phyloP scores from a whole-genome alignment of 2,329 filamentous ascomycete genomes.

The Nothomitra cinnamomea region DNA sequence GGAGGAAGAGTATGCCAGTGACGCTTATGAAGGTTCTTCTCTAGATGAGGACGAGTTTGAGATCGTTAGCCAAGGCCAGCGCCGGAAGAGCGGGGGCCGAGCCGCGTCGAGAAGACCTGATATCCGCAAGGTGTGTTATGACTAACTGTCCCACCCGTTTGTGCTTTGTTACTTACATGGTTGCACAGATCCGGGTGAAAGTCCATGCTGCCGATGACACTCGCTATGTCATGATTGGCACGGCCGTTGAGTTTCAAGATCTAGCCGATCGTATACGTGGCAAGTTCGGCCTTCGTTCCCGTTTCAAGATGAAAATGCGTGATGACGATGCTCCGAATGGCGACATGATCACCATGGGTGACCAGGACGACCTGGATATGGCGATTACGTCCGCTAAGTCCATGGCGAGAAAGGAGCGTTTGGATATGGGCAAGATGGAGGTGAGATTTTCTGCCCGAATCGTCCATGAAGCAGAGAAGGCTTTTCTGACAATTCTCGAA shows the following conservation, averaged over 20 bases:
- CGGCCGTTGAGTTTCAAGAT: constrained; percentile 55
- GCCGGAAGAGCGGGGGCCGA: background rate
- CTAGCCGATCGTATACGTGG: constrained; percentile 65
- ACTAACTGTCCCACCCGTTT: background rate
- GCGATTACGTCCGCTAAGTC: constrained; percentile 54
- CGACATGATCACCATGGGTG: constrained; percentile 93
- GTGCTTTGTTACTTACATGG: background rate
- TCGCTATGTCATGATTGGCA: constrained; percentile 74
- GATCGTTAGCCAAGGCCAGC: constrained; percentile 37
- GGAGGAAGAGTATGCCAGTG: constrained; percentile 47
- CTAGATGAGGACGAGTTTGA: constrained; percentile 69
- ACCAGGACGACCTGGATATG: constrained; percentile 92
- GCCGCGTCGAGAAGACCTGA: constrained; percentile 40
- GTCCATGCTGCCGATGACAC: constrained; percentile 75
- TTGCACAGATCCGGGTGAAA: constrained; percentile 60
- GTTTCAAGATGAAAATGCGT: constrained; percentile 76
- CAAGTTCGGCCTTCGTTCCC: constrained; percentile 64
- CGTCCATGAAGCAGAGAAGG: constrained; percentile 1
- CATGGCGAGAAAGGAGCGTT: constrained; percentile 51
- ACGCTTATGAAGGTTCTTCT: constrained; percentile 42
- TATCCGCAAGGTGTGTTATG: constrained; percentile 29
- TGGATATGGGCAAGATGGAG: constrained; percentile 87
- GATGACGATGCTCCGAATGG: constrained; percentile 55
- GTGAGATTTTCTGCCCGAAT: constrained; percentile 35
- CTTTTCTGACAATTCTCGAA: background rate